Evolutionary conservation across 345 rosid species (phyloP).

Genomic region (Gossypium longicalyx): DNA sequence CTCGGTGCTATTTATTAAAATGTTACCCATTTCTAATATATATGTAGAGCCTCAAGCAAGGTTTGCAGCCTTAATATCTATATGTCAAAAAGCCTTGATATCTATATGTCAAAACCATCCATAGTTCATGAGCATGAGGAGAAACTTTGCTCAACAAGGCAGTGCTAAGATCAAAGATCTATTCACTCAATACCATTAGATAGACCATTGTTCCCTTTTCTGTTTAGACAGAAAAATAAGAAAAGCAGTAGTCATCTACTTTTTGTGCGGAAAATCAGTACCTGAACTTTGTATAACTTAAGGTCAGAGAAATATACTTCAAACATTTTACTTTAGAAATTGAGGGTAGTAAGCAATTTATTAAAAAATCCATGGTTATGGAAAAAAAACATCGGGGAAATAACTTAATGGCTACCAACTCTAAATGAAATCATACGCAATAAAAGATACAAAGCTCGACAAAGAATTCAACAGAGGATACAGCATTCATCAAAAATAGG

Average conservation of each 20-base stretch:
- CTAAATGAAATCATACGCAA: no score
- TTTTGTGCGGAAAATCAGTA: neutral
- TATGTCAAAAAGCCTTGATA: no score
- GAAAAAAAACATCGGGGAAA: no score
- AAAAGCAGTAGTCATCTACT: neutral
- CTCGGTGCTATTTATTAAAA: neutral
- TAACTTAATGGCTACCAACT: no score
- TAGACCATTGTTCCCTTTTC: slow-evolving; percentile 2
- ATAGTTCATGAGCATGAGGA: neutral
- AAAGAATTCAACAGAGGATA: no score
- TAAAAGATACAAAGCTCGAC: no score
- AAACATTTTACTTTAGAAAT: no score
- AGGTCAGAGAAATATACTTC: no score
- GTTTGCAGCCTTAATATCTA: neutral
- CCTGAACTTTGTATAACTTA: no score
- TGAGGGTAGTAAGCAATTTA: no score
- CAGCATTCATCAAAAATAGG: no score
- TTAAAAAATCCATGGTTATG: no score
- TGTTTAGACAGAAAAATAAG: neutral
- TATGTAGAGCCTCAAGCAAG: neutral
- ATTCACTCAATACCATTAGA: neutral
- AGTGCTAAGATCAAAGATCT: neutral
- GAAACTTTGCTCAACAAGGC: neutral
- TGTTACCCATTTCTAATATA: neutral
- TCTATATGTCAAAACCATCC: neutral